Base-by-base conservation (phyloP, 352 stramenopile genomes). In the Phytophthora pistaciae region DNA sequence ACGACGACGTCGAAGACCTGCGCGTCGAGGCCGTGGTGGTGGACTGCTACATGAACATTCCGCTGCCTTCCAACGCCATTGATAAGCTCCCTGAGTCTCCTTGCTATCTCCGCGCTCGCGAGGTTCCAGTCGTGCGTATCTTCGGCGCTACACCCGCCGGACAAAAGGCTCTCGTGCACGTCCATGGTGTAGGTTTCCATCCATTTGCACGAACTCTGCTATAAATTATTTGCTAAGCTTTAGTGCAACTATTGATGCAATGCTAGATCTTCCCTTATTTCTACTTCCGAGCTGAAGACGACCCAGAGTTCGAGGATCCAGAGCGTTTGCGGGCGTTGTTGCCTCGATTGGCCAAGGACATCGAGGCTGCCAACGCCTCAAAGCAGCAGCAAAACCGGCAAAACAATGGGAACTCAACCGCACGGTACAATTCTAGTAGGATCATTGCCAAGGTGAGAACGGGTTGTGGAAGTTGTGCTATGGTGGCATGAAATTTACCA, bases 101-200 rank as follows among this genome's bases (percentile, higher is more conserved):
- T 46, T 94, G 81, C 49, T 96, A 96, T 70, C 54, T 81, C 25
- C 72, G 78, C 56, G 90, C 90, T 50, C 74, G 70, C 13, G 78
- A 87, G 20, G 90, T 96, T 54, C 93, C 93, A 16, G 90, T 98
- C 10, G 76, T 98, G 50, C 93, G 91, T 38, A 83, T 98, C 38
- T 98, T 97, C 48, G 93, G 93, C 44, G 88, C 90, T 46, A 98
- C 92, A 16, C 91, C 90, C 6, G 92, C 91, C 18, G 93, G 93
- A 14, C 92, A 97, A 73, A 98, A 97, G 78, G 67, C 90, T 36
- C 92, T 94, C 25, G 74, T 98, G 44, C 93, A 98, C 70, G 65
- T 98, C 36, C 93, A 98, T 53, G 93, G 93, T 7, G 91, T 97
- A 49, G 5, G 71, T 64, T 62, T 66, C 54, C 25, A 16, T 16